Evolutionary conservation across 805 yeast species (phyloP).

Genomic region (Pichia thaimueangensis): DNA sequence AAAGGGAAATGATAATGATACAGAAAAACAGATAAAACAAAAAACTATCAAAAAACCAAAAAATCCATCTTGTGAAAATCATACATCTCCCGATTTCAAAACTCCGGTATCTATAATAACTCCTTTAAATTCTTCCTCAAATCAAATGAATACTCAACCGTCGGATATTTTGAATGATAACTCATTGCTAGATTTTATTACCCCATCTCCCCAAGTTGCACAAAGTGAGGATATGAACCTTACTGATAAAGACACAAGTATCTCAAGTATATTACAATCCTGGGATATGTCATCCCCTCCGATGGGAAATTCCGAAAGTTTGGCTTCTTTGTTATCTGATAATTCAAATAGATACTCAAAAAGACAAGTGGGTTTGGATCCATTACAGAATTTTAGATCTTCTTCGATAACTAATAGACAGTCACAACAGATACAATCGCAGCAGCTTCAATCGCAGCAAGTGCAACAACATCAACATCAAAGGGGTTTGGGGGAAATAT

Average conservation of each 20-base stretch:
- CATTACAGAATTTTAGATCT: constrained; percentile 24
- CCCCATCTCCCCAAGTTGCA: background rate
- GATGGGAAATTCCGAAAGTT: constrained; percentile 19
- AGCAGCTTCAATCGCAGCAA: background rate
- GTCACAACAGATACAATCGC: background rate
- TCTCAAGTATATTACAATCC: constrained; percentile 18
- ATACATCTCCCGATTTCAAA: background rate
- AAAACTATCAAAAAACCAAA: background rate
- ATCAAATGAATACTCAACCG: background rate
- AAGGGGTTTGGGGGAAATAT: constrained; percentile 28
- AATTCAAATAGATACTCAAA: constrained; percentile 17
- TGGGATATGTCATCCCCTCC: constrained; percentile 29
- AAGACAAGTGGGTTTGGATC: constrained; percentile 29
- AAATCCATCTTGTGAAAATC: background rate
- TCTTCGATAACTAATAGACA: constrained; percentile 8
- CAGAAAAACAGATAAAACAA: background rate
- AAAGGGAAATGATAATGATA: too few species aligned
- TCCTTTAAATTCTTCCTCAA: background rate
- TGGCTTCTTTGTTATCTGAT: constrained; percentile 19
- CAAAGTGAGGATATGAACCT: background rate
- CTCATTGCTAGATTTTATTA: background rate
- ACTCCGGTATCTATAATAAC: background rate
- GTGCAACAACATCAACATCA: constrained; percentile 6
- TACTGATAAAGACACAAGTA: constrained; percentile 1
- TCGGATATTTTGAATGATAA: background rate